phyloP scores from a whole-genome alignment of 1,284 basidiomycete species.

The Stygiomarasmius scandens region DNA sequence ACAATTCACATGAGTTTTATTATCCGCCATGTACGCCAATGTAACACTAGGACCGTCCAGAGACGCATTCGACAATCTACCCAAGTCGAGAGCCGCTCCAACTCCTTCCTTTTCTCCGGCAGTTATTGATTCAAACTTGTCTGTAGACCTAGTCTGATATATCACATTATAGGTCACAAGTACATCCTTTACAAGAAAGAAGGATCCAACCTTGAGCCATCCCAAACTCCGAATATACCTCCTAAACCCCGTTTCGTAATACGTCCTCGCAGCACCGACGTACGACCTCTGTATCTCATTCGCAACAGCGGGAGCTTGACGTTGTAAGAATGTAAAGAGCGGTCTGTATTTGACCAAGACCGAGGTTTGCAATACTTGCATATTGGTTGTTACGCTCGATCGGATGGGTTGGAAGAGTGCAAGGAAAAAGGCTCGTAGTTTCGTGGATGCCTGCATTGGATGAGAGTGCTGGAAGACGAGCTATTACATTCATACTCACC shows the following conservation, averaged over 20 bases:
- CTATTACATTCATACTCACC: slow-evolving; percentile 44
- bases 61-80: slow-evolving; percentile 66
- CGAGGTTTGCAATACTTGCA: slow-evolving; percentile 91
- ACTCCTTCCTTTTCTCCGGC: slow-evolving; percentile 38
- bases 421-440: slow-evolving; percentile 88
- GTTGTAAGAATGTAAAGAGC: slow-evolving; percentile 85
- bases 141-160: slow-evolving; percentile 56
- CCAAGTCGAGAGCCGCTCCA: slow-evolving; percentile 44
- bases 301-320: slow-evolving; percentile 82
- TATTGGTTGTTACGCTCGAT: slow-evolving; percentile 85
- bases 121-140: slow-evolving; percentile 66
- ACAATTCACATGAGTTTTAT: slow-evolving; percentile 69
- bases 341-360: slow-evolving; percentile 84
- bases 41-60: slow-evolving; percentile 81
- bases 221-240: slow-evolving; percentile 85
- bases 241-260: slow-evolving; percentile 95
- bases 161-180: not conserved
- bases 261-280: slow-evolving; percentile 80
- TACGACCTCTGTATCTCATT: slow-evolving; percentile 92
- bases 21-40: slow-evolving; percentile 84
- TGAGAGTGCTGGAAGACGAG: slow-evolving; percentile 6
- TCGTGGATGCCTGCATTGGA: slow-evolving; percentile 76
- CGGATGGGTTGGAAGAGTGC: slow-evolving; percentile 83
- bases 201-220: slow-evolving; percentile 64
- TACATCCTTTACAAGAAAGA: not conserved